phyloP scores from a whole-genome alignment of 192 early-diverging fungal species.

The Linnemannia elongata region DNA sequence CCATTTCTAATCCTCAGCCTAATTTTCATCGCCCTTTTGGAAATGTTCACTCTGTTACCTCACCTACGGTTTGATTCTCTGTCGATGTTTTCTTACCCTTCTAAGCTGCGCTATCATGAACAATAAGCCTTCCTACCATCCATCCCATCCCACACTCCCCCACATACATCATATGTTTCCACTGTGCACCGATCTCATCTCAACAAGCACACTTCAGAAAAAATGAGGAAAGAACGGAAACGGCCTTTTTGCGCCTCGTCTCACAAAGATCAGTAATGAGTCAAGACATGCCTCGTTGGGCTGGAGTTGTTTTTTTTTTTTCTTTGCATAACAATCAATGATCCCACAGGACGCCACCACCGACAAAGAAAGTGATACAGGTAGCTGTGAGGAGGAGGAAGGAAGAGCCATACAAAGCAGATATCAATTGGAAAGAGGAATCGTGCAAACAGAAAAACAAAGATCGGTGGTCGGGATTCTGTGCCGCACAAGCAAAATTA shows the following conservation, averaged over 20 bases:
- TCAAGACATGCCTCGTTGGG: not conserved
- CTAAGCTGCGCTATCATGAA: not conserved
- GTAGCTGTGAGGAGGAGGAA: not conserved
- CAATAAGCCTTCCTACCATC: not conserved
- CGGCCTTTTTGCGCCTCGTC: not conserved
- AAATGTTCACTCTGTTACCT: not conserved
- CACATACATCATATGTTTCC: not conserved
- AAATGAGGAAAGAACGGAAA: not conserved
- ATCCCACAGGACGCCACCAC: not conserved
- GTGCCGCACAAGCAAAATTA: not conserved
- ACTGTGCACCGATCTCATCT: not conserved
- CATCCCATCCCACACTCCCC: not conserved
- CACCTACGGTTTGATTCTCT: not conserved
- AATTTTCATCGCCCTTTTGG: not conserved
- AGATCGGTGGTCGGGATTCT: not conserved
- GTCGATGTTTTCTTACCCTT: not conserved
- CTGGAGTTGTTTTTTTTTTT: not conserved
- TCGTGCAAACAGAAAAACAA: too few species aligned
- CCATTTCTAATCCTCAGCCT: not conserved
- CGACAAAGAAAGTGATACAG: not conserved
- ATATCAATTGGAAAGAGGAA: not conserved
- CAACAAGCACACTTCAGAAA: not conserved
- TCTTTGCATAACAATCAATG: not conserved
- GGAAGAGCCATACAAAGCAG: not conserved
- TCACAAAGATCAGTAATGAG: not conserved